Evolutionary conservation across 306 rosid genomes (phyloP).

Genomic region (Biancaea sappan): DNA sequence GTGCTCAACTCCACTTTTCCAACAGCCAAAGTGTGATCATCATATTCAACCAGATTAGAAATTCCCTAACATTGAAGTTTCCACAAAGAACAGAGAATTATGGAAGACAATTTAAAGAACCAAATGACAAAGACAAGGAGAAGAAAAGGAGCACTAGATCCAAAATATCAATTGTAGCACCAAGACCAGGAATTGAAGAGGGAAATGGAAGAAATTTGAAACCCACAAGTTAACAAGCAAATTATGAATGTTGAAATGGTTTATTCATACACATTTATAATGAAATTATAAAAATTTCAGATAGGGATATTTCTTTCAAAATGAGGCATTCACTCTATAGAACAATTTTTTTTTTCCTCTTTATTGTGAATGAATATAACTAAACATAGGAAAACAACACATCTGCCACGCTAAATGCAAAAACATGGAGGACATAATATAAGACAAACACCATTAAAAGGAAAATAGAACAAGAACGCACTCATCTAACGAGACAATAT

Average conservation of each 20-base stretch:
- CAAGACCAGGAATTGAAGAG: neutral
- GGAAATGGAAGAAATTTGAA: neutral
- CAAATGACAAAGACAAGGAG: neutral
- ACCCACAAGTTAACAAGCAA: neutral
- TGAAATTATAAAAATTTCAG: slow-evolving; percentile 3
- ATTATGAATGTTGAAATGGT: neutral
- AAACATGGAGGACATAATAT: neutral
- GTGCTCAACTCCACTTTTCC: slow-evolving; percentile 27
- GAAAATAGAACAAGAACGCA: neutral
- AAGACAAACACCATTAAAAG: neutral
- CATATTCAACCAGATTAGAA: slow-evolving; percentile 33
- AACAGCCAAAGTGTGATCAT: slow-evolving; percentile 32
- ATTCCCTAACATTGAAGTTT: slow-evolving; percentile 37
- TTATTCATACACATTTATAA: neutral
- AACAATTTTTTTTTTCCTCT: neutral
- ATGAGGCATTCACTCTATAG: neutral
- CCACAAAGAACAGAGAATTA: neutral
- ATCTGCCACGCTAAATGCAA: neutral
- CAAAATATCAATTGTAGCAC: neutral
- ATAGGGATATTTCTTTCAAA: neutral
- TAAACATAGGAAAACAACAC: no score
- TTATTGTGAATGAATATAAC: neutral
- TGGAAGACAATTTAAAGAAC: neutral
- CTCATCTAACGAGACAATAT: neutral
- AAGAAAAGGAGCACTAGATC: slow-evolving; percentile 4